Conservation (phyloP, 2,329 filamentous ascomycete species). For the Aspergillus flavus region DNA sequence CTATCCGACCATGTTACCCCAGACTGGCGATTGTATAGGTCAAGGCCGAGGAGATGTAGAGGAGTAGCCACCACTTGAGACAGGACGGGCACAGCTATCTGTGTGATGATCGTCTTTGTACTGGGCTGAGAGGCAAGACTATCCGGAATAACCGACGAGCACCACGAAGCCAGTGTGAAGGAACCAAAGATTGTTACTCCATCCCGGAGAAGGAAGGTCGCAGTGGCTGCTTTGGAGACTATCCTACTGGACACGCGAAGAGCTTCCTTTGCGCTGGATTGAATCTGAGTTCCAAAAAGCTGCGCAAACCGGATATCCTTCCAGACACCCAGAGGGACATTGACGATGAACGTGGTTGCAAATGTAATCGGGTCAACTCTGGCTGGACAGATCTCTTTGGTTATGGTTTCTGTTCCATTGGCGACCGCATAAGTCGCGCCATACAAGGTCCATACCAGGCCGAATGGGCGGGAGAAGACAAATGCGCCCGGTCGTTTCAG, state of each 20-base stretch:
- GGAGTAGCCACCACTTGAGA: slow-evolving; percentile 80
- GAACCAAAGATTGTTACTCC: slow-evolving; percentile 75
- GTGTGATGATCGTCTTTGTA: slow-evolving; percentile 48
- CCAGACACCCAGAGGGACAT: slow-evolving; percentile 33
- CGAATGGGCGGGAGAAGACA: slow-evolving; percentile 40
- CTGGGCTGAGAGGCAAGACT: slow-evolving; percentile 22
- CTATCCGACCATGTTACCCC: slow-evolving; percentile 49
- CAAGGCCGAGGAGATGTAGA: slow-evolving; percentile 79
- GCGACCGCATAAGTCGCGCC: slow-evolving; percentile 83
- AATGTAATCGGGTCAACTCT: slow-evolving; percentile 63
- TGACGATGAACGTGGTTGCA: slow-evolving; percentile 54
- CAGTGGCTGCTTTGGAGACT: slow-evolving; percentile 22
- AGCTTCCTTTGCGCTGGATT: neutral
- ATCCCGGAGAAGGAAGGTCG: slow-evolving; percentile 76
- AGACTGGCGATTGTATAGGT: slow-evolving; percentile 51
- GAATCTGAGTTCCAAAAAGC: slow-evolving; percentile 59
- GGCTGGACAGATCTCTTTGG: slow-evolving; percentile 59
- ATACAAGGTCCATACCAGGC: slow-evolving; percentile 61
- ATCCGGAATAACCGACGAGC: slow-evolving; percentile 27
- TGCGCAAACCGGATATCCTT: slow-evolving; percentile 56
- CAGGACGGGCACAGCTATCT: slow-evolving; percentile 75
- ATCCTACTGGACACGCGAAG: neutral
- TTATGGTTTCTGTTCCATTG: slow-evolving; percentile 75
- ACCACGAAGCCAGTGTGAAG: slow-evolving; percentile 30
- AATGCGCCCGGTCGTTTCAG: slow-evolving; percentile 29